Base-by-base conservation (phyloP, 2,329 filamentous ascomycete genomes). In the Hypocreales sp. region DNA sequence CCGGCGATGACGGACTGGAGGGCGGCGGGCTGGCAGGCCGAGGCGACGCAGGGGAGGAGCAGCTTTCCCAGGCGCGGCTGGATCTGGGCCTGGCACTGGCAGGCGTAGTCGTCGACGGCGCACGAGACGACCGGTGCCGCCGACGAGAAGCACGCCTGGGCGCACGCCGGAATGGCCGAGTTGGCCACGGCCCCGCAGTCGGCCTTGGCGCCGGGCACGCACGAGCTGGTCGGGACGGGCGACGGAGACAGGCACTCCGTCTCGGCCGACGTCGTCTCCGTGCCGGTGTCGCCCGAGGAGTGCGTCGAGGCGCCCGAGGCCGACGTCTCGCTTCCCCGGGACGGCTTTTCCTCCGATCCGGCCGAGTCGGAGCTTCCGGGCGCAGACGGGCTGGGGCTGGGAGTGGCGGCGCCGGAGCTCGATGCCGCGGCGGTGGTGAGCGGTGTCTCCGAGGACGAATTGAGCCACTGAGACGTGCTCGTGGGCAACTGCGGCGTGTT, bases 31-130 rank as follows among this genome's bases (percentile, higher is more conserved):
- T 35, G 37, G 21, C 46, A 48, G 4, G 38, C 40, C 1, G 38
- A 45, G 2, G 37, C 35, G 8, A 48, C 42, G 25, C 45, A 48
- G 8, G 45, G 45, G 10, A 42, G 34, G 17, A 47, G 34, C 15
- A 41, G 32, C 19, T 33, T 25, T 3, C 43, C 40, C 2, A 48
- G 31, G 8, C 33, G 35, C 15, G 33, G 31, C 24, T 41, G 38
- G 7, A 39, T 38, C 5, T 36, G 38, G 6, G 37, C 31, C 15
- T 40, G 28, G 25, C 45, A 48, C 16, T 47, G 45, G 18, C 45
- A 48, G 5, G 28, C 31, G 24, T 41, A 48, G 33, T 48, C 44
- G 15, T 35, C 25, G 7, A 40, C 33, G 12, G 33, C 35, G 31
- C 45, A 48, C 8, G 40, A 39, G 6, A 47, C 38, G 0, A 28